Evolutionary conservation across 2,329 filamentous ascomycete species (phyloP), one percentile per base, ranked within the genome.

Genomic region (Fusarium coffeatum): DNA sequence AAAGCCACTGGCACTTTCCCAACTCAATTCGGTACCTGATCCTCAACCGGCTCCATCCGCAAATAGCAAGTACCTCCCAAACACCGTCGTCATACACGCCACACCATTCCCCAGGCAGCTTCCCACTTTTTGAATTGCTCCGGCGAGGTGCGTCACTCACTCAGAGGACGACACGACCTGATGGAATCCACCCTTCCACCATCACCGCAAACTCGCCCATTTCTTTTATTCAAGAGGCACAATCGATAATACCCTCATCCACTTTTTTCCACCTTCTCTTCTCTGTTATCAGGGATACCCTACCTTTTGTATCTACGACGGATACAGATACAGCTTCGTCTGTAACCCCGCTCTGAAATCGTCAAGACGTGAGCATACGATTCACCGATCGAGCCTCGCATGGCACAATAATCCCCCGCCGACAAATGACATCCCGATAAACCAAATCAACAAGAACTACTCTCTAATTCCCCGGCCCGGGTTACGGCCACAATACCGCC

Each of bases 401-500:
- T 74, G 73, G 72, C 71, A 71, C 42, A 56, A 55, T 48, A 49
- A 42, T 49, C 46, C n/a, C 47, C 43, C 57, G 65, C 55, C 71
- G 61, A 60, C 72, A 68, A 55, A 76, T 76, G 74, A 74, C 46
- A 60, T 22, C 55, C 53, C 56, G 43, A 70, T 75, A 76, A 64
- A 66, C 13, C 48, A 60, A 37, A 47, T 42, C 47, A 51, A 40
- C 40, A 68, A 47, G 60, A 72, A 66, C 47, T 50, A 55, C 57
- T 15, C 71, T 64, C 55, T 58, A 59, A 64, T 72, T 69, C 66
- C 90, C 89, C 82, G 84, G 89, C 90, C 92, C 78, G 91, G 91
- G 89, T 91, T 77, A 93, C 88, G 92, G 86, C 89, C 85, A 79
- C 78, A 80, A 77, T 74, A 76, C 80, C 80, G 80, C 83, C 86